Conservation (phyloP, 2,329 filamentous ascomycete genomes). For the Curvularia eragrostidis region DNA sequence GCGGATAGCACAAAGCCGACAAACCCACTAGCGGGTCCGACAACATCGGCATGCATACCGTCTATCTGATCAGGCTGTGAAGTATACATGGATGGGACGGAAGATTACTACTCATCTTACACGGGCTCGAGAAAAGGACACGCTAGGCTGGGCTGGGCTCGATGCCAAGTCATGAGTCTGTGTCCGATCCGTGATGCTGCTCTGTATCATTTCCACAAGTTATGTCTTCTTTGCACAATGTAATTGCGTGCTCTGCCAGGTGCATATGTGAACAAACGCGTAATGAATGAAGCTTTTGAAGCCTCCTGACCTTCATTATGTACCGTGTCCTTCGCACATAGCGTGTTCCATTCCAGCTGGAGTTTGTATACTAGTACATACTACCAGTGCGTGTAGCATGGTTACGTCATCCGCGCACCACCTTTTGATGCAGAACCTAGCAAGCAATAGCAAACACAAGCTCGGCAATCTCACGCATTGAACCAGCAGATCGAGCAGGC, state of each 20-base stretch:
- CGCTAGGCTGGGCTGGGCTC: neutral
- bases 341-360: neutral
- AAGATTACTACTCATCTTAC: neutral
- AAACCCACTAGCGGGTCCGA: neutral
- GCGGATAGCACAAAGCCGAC: constrained; percentile 9
- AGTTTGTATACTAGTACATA: neutral
- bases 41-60: neutral
- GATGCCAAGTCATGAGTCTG: neutral
- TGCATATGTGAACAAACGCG: neutral
- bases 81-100: neutral
- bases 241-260: neutral
- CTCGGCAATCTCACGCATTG: neutral
- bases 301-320: neutral
- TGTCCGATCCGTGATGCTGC: neutral
- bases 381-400: neutral
- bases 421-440: neutral
- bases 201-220: neutral
- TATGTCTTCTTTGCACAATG: neutral
- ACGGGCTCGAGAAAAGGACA: neutral
- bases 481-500: neutral
- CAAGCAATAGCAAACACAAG: neutral
- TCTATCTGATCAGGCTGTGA: neutral
- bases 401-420: constrained; percentile 1
- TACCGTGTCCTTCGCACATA: neutral
- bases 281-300: neutral